Percentiles rank a stretch among this genome's conserved stretches.
Conservation (phyloP, 108 stramenopile species). For the Mayamaea pseudoterrestris region DNA sequence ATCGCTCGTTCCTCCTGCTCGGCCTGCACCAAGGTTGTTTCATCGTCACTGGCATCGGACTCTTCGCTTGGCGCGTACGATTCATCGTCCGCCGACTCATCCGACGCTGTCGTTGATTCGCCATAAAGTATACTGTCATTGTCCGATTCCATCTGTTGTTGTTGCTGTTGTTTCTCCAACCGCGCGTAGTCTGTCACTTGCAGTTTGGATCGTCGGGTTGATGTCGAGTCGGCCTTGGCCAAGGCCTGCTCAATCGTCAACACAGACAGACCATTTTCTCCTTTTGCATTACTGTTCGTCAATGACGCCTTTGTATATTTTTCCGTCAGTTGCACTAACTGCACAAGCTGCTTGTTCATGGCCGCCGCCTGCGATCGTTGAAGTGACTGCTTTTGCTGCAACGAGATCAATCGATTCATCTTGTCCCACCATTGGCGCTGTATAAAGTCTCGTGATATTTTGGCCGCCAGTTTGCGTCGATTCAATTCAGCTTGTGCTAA, state of each 20-base stretch:
- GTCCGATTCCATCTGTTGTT: conserved; percentile 5
- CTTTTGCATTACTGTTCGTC: no score
- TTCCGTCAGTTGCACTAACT: conserved; percentile 74
- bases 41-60: conserved; percentile 24
- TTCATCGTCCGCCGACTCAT: conserved; percentile 22
- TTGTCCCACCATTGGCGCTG: conserved; percentile 69
- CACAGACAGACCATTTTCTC: background rate
- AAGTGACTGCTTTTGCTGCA: conserved; percentile 56
- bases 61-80: conserved; percentile 14
- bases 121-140: conserved; percentile 31
- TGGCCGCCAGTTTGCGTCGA: conserved; percentile 34
- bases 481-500: conserved; percentile 36
- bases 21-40: conserved; percentile 34
- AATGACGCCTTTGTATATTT: conserved; percentile 65
- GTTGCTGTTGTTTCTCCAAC: conserved; percentile 14
- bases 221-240: no score
- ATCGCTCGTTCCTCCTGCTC: conserved; percentile 23
- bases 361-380: conserved; percentile 49
- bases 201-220: conserved; percentile 5
- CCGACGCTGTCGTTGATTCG: conserved; percentile 37
- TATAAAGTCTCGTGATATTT: conserved; percentile 26
- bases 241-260: conserved; percentile 51
- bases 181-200: conserved; percentile 14
- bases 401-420: conserved; percentile 72
- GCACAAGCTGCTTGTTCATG: conserved; percentile 80